Evolutionary conservation across 257 asterid species (phyloP).

Genomic region (Leptodermis oblonga): DNA sequence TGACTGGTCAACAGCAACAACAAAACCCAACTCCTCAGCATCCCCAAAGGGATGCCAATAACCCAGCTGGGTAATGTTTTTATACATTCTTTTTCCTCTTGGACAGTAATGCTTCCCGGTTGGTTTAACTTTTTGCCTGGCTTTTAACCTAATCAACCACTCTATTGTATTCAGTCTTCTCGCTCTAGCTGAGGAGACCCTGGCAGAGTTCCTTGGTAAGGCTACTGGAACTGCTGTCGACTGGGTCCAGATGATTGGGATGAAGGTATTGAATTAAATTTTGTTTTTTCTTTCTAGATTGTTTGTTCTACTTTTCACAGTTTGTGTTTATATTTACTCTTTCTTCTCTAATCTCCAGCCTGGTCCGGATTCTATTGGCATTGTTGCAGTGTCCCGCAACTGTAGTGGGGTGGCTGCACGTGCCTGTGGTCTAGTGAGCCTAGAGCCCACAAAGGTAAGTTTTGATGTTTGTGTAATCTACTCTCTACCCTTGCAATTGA

Average conservation of each 20-base stretch:
- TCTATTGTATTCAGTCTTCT: slow-evolving; percentile 54
- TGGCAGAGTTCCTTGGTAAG: slow-evolving; percentile 98
- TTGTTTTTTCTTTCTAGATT: background rate
- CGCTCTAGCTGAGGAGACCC: slow-evolving; percentile 98
- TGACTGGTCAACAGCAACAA: slow-evolving; percentile 84
- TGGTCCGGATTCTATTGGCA: slow-evolving; percentile 99
- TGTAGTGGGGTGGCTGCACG: slow-evolving; percentile 98
- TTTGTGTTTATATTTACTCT: background rate
- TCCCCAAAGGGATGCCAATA: slow-evolving; percentile 81
- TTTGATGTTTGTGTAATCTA: background rate
- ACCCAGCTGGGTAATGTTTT: slow-evolving; percentile 91
- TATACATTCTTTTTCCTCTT: background rate
- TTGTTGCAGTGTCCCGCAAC: slow-evolving; percentile 93
- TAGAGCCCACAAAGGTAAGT: slow-evolving; percentile 92
- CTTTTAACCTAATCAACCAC: background rate
- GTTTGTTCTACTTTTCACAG: background rate
- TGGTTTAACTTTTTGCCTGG: background rate
- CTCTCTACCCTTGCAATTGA: background rate
- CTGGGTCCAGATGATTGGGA: slow-evolving; percentile 99
- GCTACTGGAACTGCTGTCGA: slow-evolving; percentile 99
- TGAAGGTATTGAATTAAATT: slow-evolving; percentile 57
- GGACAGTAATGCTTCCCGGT: background rate
- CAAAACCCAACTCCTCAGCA: slow-evolving; percentile 85
- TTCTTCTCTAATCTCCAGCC: slow-evolving; percentile 44
- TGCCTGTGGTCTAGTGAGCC: slow-evolving; percentile 99